phyloP scores from a whole-genome alignment of 768 basidiomycete species.

The Boletus reticuloceps region DNA sequence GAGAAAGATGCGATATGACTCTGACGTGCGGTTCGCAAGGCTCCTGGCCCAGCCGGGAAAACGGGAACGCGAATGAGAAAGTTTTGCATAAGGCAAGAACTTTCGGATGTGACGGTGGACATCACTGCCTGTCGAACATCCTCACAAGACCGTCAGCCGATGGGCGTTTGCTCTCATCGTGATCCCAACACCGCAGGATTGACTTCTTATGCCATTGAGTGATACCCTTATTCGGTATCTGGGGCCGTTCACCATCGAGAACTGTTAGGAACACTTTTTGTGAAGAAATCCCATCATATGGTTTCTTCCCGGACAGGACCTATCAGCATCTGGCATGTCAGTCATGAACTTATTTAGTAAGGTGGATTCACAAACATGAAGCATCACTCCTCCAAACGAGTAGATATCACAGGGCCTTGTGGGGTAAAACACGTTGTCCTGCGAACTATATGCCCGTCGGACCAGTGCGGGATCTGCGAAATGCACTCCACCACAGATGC shows the following conservation, averaged over 20 bases:
- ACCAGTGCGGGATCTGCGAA: conserved; percentile 44
- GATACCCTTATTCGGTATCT: conserved; percentile 9
- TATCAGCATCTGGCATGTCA: conserved; percentile 7
- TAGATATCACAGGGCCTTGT: conserved; percentile 25
- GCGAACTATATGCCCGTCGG: background rate
- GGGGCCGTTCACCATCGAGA: conserved; percentile 9
- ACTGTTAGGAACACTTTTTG: background rate
- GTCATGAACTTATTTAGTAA: background rate
- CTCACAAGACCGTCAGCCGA: conserved; percentile 5
- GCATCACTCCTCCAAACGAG: conserved; percentile 36
- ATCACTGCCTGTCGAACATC: background rate
- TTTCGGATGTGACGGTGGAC: background rate
- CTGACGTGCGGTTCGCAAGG: conserved; percentile 4
- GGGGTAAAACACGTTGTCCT: conserved; percentile 3
- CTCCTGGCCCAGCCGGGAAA: background rate
- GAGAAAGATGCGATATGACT: background rate
- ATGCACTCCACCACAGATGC: conserved; percentile 37
- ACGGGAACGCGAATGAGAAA: background rate
- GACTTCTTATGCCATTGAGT: background rate
- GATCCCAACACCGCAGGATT: conserved; percentile 20
- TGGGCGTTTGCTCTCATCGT: conserved; percentile 16
- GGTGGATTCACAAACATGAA: conserved; percentile 20
- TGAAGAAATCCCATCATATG: conserved; percentile 7
- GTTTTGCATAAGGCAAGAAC: background rate
- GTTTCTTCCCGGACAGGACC: conserved; percentile 21